These are phyloP conservation scores for Scenedesmus sp. DNA, from an alignment of 163 green algal species.

Conservation along the genomic window DNA sequence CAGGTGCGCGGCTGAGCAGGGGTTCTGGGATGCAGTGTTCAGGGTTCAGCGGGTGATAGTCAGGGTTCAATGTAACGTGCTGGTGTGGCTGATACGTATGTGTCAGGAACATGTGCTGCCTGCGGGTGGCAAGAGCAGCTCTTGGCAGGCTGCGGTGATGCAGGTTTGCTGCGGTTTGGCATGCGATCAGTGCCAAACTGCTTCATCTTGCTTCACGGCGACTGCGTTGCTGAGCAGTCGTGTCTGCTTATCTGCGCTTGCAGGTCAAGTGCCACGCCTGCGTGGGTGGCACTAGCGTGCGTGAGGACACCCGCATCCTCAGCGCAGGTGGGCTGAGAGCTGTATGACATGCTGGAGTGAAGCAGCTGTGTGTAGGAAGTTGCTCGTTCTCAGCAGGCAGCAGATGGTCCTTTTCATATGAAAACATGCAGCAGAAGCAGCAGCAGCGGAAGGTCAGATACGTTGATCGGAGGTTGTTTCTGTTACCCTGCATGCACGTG, in stretches of 20 bases:
- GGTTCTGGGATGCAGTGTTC: background rate
- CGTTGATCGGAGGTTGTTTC: background rate
- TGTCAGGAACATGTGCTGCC: no score
- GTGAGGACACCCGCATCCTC: slow-evolving; percentile 98
- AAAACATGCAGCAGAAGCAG: background rate
- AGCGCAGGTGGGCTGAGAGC: slow-evolving; percentile 78
- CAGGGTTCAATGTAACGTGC: no score
- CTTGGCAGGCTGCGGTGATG: no score
- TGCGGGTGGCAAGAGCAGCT: no score
- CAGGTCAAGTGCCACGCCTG: slow-evolving; percentile 99
- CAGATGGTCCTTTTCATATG: background rate
- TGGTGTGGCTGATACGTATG: no score
- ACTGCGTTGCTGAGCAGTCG: background rate
- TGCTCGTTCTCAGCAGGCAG: background rate
- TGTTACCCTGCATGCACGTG: background rate
- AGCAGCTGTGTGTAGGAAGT: background rate
- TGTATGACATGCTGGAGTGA: no score
- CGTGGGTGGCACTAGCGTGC: slow-evolving; percentile 97
- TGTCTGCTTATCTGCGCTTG: background rate
- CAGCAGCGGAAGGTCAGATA: background rate
- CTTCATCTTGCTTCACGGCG: background rate
- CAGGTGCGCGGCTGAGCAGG: slow-evolving; percentile 59
- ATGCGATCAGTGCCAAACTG: no score
- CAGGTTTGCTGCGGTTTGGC: no score
- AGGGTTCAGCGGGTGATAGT: background rate